phyloP scores from a whole-genome alignment of 2,329 filamentous ascomycete species.

The Phialophora macrospora region DNA sequence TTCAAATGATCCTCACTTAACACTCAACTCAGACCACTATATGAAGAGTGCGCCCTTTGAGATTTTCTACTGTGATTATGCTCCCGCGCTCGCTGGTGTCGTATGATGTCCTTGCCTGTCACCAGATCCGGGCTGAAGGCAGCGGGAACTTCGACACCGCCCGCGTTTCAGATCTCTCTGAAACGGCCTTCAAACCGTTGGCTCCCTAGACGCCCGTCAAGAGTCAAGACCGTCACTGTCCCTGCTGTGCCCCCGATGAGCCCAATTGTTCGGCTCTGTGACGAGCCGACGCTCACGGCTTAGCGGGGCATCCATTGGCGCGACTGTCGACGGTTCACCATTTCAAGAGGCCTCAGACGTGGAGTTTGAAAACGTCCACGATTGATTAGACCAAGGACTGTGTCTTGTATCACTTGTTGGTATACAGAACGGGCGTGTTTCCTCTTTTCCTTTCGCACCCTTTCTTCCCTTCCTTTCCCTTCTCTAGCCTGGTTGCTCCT shows the following conservation, averaged over 20 bases:
- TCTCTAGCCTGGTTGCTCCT: conserved; percentile 14
- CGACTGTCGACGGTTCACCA: not conserved
- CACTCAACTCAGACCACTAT: not conserved
- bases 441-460: not conserved
- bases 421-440: not conserved
- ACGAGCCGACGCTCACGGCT: not conserved
- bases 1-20: not conserved
- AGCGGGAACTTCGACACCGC: not conserved
- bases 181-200: conserved; percentile 4
- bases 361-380: conserved; percentile 1
- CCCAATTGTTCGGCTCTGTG: not conserved
- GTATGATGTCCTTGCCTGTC: not conserved
- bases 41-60: not conserved
- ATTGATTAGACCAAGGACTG: conserved; percentile 1
- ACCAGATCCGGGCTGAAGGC: not conserved
- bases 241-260: not conserved
- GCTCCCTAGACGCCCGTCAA: conserved; percentile 1
- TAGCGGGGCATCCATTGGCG: not conserved
- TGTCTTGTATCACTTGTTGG: conserved; percentile 1
- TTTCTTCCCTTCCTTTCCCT: conserved; percentile 4
- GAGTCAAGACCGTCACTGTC: not conserved
- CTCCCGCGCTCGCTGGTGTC: not conserved
- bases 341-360: not conserved
- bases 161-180: conserved; percentile 3
- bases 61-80: not conserved